phyloP scores from a whole-genome alignment of 306 rosid species.

The Bauhinia variegata region DNA sequence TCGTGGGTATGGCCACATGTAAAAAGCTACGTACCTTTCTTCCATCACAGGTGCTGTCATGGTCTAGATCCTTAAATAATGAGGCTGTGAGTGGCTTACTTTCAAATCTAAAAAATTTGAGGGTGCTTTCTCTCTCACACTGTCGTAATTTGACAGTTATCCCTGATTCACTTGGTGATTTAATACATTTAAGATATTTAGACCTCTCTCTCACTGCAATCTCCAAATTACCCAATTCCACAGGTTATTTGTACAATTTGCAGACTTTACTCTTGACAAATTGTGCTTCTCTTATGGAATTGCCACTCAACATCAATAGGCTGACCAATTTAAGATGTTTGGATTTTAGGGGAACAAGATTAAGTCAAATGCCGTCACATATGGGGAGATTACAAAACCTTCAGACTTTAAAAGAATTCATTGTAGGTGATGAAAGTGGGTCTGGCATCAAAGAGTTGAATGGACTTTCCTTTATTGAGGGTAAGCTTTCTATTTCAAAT shows the following conservation, averaged over 20 bases:
- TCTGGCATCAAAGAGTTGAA: constrained; percentile 8
- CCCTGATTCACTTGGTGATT: not conserved
- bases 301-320: constrained; percentile 9
- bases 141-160: not conserved
- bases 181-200: constrained; percentile 12
- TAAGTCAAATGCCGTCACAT: constrained; percentile 25
- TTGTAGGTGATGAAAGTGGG: not conserved
- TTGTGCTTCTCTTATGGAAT: not conserved
- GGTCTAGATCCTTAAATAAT: constrained; percentile 6
- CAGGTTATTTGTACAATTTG: constrained; percentile 30
- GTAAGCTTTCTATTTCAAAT: constrained; percentile 10
- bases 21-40: constrained; percentile 22
- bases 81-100: not conserved
- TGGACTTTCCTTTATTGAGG: not conserved
- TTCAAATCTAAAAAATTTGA: not conserved
- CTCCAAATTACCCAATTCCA: not conserved
- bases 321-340: constrained; percentile 22
- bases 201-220: constrained; percentile 21
- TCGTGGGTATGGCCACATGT: not conserved
- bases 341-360: not conserved
- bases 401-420: not conserved
- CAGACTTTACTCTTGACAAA: constrained; percentile 4
- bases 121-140: constrained; percentile 1
- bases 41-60: not conserved
- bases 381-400: constrained; percentile 20